A percentile compares a stretch with the other conserved stretches of the same genome.
Evolutionary conservation across 768 basidiomycete species (phyloP).

Genomic region (Phaeotremella skinneri): DNA sequence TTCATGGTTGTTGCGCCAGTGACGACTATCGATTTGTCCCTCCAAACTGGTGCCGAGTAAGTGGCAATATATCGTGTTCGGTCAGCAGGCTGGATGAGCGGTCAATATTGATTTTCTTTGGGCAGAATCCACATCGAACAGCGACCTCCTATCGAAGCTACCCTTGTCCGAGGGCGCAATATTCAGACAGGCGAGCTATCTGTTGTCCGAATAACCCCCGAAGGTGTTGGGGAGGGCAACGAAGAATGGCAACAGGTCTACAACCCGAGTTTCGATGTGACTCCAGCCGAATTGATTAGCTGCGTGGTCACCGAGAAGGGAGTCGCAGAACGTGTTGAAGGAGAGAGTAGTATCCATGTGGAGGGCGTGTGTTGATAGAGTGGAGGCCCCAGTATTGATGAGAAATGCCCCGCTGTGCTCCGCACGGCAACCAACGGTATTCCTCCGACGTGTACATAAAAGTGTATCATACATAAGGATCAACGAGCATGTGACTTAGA

Average conservation of each 20-base stretch:
- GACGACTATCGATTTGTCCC: constrained; percentile 82
- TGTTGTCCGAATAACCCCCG: constrained; percentile 79
- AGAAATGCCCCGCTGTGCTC: too few relatives aligned
- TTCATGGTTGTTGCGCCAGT: constrained; percentile 92
- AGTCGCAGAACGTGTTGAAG: constrained; percentile 70
- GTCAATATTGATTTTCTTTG: constrained; percentile 5
- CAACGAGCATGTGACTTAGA: too few relatives aligned
- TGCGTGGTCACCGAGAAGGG: constrained; percentile 87
- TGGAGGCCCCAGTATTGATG: too few relatives aligned
- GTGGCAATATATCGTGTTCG: constrained; percentile 15
- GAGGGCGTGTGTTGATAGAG: constrained; percentile 56
- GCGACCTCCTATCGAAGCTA: constrained; percentile 80
- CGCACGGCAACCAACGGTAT: too few relatives aligned
- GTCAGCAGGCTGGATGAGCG: neutral
- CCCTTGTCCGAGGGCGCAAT: constrained; percentile 76
- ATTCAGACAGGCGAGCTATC: constrained; percentile 63
- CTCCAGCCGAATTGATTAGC: constrained; percentile 88
- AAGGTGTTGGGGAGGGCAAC: constrained; percentile 50
- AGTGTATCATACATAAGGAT: too few relatives aligned
- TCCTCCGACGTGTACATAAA: too few relatives aligned
- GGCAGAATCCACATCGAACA: constrained; percentile 90
- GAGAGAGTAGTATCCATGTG: constrained; percentile 64
- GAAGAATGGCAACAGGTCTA: constrained; percentile 56
- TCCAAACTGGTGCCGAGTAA: constrained; percentile 66
- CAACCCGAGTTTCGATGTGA: constrained; percentile 96